A percentile compares a stretch with the other conserved stretches of the same genome.
These are phyloP conservation scores for Curvularia spicifera DNA, from an alignment of 2,329 filamentous ascomycete species.

Conservation along the genomic window DNA sequence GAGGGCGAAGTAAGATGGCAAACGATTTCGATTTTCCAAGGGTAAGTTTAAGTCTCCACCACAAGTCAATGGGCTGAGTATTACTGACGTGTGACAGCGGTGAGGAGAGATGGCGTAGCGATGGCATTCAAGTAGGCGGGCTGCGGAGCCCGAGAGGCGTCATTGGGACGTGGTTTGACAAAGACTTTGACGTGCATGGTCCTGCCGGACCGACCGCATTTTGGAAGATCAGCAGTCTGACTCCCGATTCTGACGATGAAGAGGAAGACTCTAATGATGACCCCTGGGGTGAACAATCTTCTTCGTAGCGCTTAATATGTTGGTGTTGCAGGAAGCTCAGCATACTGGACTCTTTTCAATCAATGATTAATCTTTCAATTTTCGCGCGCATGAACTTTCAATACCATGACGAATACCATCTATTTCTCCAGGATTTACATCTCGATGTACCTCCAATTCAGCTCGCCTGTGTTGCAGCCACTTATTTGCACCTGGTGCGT, in stretches of 20 bases:
- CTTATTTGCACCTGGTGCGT: constrained; percentile 23
- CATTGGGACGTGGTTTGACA: constrained; percentile 79
- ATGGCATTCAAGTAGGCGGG: constrained; percentile 77
- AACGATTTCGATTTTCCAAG: constrained; percentile 67
- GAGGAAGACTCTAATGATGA: constrained; percentile 11
- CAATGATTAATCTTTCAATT: neutral
- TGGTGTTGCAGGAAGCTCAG: neutral
- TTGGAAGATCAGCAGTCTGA: constrained; percentile 71
- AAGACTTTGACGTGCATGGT: constrained; percentile 70
- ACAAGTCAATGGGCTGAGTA: constrained; percentile 5
- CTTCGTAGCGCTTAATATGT: neutral
- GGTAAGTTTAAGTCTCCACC: constrained; percentile 39
- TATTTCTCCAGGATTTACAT: constrained; percentile 12
- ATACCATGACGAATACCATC: neutral
- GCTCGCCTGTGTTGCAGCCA: constrained; percentile 10
- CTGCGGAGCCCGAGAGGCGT: constrained; percentile 69
- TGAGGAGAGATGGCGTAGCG: constrained; percentile 76
- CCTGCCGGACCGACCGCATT: constrained; percentile 77
- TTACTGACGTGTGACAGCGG: constrained; percentile 54
- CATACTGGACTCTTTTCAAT: neutral
- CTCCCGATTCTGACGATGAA: constrained; percentile 12
- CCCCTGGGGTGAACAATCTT: neutral
- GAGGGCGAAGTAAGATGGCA: constrained; percentile 79
- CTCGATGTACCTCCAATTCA: constrained; percentile 33
- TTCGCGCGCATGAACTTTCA: neutral